Evolutionary conservation across 805 yeast genomes (phyloP).

Genomic region (Candida chauliodis): DNA sequence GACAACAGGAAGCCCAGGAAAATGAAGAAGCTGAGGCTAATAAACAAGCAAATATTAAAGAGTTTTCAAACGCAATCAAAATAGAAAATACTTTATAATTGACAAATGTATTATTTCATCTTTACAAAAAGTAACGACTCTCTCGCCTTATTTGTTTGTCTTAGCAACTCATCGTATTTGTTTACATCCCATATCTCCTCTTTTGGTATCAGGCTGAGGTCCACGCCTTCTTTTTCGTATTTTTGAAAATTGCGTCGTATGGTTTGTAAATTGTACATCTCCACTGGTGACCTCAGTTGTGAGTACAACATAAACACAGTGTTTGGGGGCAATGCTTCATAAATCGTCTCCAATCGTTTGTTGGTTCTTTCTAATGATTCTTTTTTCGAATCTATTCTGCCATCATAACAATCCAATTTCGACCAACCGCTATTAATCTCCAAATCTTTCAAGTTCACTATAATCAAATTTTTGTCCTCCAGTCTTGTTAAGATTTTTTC

Average conservation of each 20-base stretch:
- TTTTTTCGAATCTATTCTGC: conserved; percentile 11
- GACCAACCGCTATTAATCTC: conserved; percentile 39
- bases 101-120: conserved; percentile 17
- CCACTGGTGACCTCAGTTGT: conserved; percentile 59
- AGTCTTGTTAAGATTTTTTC: conserved; percentile 34
- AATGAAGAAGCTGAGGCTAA: not conserved
- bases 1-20: conserved; percentile 15
- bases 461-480: conserved; percentile 42
- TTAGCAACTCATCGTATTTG: conserved; percentile 44
- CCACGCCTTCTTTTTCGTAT: conserved; percentile 38
- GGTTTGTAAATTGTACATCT: conserved; percentile 43
- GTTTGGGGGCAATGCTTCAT: conserved; percentile 51
- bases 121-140: conserved; percentile 56
- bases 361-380: conserved; percentile 34
- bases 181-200: conserved; percentile 50
- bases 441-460: conserved; percentile 57
- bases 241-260: conserved; percentile 41
- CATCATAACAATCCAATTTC: conserved; percentile 19
- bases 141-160: conserved; percentile 51
- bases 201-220: conserved; percentile 35
- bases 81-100: conserved; percentile 2
- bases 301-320: conserved; percentile 60
- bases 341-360: conserved; percentile 44
- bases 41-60: conserved; percentile 1
- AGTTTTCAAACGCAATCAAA: conserved; percentile 7